phyloP scores from a whole-genome alignment of 2,329 filamentous ascomycete genomes.

The Epichloe typhina region DNA sequence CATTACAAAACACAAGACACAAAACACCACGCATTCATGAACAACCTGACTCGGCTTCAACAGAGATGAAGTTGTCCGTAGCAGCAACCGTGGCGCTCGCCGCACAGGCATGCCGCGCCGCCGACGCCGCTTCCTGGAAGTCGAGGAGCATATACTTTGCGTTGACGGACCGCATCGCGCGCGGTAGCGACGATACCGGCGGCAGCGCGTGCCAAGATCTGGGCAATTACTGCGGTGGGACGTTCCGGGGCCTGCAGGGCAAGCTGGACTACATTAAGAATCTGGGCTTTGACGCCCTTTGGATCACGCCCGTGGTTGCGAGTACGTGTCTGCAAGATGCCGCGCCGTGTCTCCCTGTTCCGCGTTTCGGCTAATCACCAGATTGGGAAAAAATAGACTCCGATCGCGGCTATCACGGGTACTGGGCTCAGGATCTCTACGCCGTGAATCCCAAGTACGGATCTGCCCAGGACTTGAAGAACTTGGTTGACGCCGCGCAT shows the following conservation, averaged over 20 bases:
- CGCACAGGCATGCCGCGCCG: conserved; percentile 10
- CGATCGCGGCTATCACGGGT: conserved; percentile 39
- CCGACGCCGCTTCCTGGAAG: conserved; percentile 33
- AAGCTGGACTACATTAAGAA: conserved; percentile 50
- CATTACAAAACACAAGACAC: background rate
- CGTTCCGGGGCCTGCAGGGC: conserved; percentile 42
- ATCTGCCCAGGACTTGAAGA: conserved; percentile 42
- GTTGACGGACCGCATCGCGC: conserved; percentile 42
- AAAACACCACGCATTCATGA: background rate
- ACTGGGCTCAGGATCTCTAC: conserved; percentile 39
- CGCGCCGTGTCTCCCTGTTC: background rate
- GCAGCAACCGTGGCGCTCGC: background rate
- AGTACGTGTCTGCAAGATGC: conserved; percentile 18
- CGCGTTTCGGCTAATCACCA: background rate
- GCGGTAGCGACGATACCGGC: conserved; percentile 27
- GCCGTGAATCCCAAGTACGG: conserved; percentile 46
- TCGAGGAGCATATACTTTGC: conserved; percentile 44
- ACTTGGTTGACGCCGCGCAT: conserved; percentile 41
- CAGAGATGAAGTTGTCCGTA: background rate
- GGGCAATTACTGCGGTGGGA: conserved; percentile 46
- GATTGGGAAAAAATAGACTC: conserved; percentile 13
- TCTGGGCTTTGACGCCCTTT: conserved; percentile 46
- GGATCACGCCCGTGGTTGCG: conserved; percentile 44
- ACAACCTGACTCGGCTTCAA: background rate
- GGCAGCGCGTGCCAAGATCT: conserved; percentile 28